Evolutionary conservation across 2,329 filamentous ascomycete species (phyloP), one percentile per base, ranked within the genome.

Genomic region (Mycosphaerella sp.): DNA sequence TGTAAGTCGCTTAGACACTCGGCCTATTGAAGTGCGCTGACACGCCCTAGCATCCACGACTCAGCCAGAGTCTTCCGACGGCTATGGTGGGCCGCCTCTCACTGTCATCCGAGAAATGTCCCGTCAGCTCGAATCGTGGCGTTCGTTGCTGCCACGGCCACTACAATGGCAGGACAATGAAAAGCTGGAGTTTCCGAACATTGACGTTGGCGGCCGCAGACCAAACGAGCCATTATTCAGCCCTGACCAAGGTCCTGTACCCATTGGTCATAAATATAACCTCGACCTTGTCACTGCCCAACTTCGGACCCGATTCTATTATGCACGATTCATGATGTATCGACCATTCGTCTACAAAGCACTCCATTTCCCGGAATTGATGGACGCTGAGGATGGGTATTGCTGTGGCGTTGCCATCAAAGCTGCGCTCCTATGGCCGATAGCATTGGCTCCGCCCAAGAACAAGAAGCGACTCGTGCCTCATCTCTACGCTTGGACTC

Each of bases 331-430:
- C 60, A 71, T 81, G 51, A 73, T 81, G 52, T 74, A 81, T 62
- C 72, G 78, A 9, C 79, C 80, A 0, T 82, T 77, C 50, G 60
- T 82, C 4, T 82, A 78, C 68, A 82, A 81, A 59, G 79, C 76
- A 1, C 68, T 82, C 2, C 79, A 83, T 61, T 74, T 76, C 56
- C 77, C 79, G 0, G 75, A 80, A 39, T 66, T 70, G 27, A 70
- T 82, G 66, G 76, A 73, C 0, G 64, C 70, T 6, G 77, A 80
- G 34, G 81, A 84, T 62, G 71, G 71, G 2, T 68, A 75, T 12
- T 78, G 75, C 25, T 77, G 73, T n/a, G 79, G 75, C 3, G 71
- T 78, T 50, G 82, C 80, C 55, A 72, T 84, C 13, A 72, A 77
- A 57, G 73, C 77, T 1, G 76, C 74, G n/a, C 67, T 83, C 12